Conservation (phyloP, 169 alveolate species). For the Eimeria tenella region DNA sequence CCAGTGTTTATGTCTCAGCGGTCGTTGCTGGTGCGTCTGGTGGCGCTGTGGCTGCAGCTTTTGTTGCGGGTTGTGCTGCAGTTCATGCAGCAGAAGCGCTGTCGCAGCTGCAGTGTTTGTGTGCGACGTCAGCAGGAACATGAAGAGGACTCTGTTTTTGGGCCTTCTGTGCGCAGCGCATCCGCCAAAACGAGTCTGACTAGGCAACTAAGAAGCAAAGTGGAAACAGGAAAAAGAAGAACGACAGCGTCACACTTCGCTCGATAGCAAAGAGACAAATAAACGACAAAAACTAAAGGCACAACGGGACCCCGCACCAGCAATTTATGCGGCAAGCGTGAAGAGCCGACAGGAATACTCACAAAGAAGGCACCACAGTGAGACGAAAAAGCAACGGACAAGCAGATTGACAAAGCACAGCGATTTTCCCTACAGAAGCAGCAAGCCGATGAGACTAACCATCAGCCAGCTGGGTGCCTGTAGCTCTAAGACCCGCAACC, state of each 20-base stretch:
- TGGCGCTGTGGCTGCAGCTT: too few relatives aligned
- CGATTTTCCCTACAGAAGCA: not conserved
- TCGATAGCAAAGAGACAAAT: too few relatives aligned
- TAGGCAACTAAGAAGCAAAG: too few relatives aligned
- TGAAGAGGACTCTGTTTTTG: conserved; percentile 13
- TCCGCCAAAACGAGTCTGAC: too few relatives aligned
- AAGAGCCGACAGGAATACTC: not conserved
- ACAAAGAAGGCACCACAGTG: not conserved
- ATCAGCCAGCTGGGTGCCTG: conserved; percentile 5
- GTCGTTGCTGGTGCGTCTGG: too few relatives aligned
- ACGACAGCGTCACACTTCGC: too few relatives aligned
- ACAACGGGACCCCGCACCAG: too few relatives aligned
- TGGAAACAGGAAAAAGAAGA: too few relatives aligned
- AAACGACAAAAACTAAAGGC: too few relatives aligned
- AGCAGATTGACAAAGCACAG: not conserved
- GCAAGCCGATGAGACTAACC: not conserved
- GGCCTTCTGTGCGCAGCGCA: not conserved
- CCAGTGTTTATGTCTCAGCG: too few relatives aligned
- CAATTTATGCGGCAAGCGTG: too few relatives aligned
- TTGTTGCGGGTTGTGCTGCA: too few relatives aligned
- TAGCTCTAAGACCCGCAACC: conserved; percentile 49
- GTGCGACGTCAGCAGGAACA: conserved; percentile 8
- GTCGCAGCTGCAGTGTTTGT: not conserved
- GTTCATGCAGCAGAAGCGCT: not conserved
- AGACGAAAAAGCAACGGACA: not conserved